Evolutionary conservation across 208 protist species (phyloP).

Genomic region (Trypanosoma conorhini): DNA sequence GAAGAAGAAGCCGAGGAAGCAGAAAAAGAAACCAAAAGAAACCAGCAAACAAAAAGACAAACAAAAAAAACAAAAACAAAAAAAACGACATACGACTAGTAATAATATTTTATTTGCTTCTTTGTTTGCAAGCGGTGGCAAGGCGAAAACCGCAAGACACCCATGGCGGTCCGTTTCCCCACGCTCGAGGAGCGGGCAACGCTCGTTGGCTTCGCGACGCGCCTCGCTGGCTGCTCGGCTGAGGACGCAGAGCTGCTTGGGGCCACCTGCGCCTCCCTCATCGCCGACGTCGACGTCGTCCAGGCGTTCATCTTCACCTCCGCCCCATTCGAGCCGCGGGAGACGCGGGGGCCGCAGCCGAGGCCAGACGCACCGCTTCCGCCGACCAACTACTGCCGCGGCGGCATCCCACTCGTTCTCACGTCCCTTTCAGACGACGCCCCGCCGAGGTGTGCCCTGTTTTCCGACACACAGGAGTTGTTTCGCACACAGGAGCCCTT

Average conservation of each 20-base stretch:
- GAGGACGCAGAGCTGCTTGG: slow-evolving; percentile 29
- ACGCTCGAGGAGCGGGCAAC: slow-evolving; percentile 28
- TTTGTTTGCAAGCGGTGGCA: not conserved
- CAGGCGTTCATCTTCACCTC: slow-evolving; percentile 23
- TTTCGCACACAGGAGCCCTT: slow-evolving; percentile 12
- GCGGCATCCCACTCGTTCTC: slow-evolving; percentile 4
- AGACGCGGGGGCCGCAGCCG: not conserved
- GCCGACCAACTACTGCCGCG: slow-evolving; percentile 14
- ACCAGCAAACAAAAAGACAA: too few relatives aligned
- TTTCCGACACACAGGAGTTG: not conserved
- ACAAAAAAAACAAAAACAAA: too few relatives aligned
- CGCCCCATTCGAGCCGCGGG: not conserved
- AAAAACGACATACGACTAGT: not conserved
- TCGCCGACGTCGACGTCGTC: slow-evolving; percentile 22
- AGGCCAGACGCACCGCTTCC: not conserved
- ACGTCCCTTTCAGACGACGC: not conserved
- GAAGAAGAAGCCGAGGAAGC: too few relatives aligned
- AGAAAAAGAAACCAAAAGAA: too few relatives aligned
- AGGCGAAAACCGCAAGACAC: not conserved
- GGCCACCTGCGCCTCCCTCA: slow-evolving; percentile 16
- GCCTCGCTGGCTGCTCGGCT: slow-evolving; percentile 4
- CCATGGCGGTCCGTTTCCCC: slow-evolving; percentile 48
- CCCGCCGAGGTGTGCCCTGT: not conserved
- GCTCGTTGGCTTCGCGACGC: slow-evolving; percentile 34
- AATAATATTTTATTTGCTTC: not conserved